Evolutionary conservation across 1,139 yeast genomes (phyloP).

Genomic region (Schwanniomyces etchellsii): DNA sequence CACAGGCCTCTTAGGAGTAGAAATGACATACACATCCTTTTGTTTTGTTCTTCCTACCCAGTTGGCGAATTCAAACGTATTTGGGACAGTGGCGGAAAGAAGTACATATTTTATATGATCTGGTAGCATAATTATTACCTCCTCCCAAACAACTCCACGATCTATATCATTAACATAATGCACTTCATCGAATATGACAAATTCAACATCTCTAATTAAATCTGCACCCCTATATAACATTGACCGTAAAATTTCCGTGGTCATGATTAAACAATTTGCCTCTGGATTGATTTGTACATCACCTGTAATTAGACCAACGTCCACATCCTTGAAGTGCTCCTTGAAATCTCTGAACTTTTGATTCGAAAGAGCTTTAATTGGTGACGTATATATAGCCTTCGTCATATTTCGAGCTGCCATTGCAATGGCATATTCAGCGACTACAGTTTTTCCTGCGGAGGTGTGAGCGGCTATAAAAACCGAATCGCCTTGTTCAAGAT

Average conservation of each 20-base stretch:
- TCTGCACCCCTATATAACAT: conserved; percentile 98
- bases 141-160: conserved; percentile 99
- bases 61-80: conserved; percentile 94
- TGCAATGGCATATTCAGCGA: conserved; percentile 92
- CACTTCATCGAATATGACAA: conserved; percentile 95
- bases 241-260: conserved; percentile 90
- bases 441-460: conserved; percentile 90
- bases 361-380: conserved; percentile 86
- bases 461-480: conserved; percentile 98
- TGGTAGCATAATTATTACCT: conserved; percentile 92
- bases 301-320: conserved; percentile 94
- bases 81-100: conserved; percentile 94
- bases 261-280: conserved; percentile 94
- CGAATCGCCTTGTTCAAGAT: conserved; percentile 93
- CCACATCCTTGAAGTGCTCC: conserved; percentile 71
- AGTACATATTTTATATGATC: conserved; percentile 89
- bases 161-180: conserved; percentile 96
- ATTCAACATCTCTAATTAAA: conserved; percentile 91
- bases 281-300: conserved; percentile 98
- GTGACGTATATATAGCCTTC: conserved; percentile 87
- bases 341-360: conserved; percentile 92
- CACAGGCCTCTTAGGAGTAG: conserved; percentile 93
- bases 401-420: conserved; percentile 89
- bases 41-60: conserved; percentile 98
- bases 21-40: conserved; percentile 90